Percentiles rank a stretch among this genome's conserved stretches.
Conservation (phyloP, 2,329 filamentous ascomycete species). For the Fusarium denticulatum region DNA sequence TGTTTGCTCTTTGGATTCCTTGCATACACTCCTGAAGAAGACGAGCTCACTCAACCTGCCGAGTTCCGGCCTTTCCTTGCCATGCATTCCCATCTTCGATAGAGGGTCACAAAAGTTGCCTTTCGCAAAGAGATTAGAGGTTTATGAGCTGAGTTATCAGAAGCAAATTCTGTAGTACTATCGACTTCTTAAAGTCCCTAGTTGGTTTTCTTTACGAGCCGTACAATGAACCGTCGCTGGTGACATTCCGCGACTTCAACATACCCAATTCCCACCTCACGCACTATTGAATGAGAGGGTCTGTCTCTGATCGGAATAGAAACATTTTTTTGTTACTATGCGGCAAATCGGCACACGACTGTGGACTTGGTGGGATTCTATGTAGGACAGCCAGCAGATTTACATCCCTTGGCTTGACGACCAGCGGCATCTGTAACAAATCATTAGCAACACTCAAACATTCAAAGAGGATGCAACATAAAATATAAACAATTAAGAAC, state of each 20-base stretch:
- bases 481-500: conserved; percentile 45
- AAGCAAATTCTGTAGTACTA: not conserved
- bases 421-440: conserved; percentile 30
- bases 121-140: not conserved
- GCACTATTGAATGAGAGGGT: conserved; percentile 41
- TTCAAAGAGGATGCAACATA: not conserved
- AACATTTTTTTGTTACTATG: conserved; percentile 59
- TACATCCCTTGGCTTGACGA: conserved; percentile 63
- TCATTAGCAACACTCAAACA: too few relatives aligned
- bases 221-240: not conserved
- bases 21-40: not conserved
- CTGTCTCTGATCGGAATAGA: conserved; percentile 42
- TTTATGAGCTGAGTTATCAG: not conserved
- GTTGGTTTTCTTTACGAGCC: too few relatives aligned
- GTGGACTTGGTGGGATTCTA: conserved; percentile 62
- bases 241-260: conserved; percentile 14
- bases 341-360: conserved; percentile 54
- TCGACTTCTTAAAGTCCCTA: not conserved
- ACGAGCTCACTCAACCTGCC: not conserved
- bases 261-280: conserved; percentile 19
- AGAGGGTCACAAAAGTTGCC: not conserved
- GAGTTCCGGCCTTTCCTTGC: conserved; percentile 9
- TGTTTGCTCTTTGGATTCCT: not conserved
- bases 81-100: not conserved
- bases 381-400: conserved; percentile 62